Conservation (phyloP, 805 yeast species). For the Kuraishia molischiana region DNA sequence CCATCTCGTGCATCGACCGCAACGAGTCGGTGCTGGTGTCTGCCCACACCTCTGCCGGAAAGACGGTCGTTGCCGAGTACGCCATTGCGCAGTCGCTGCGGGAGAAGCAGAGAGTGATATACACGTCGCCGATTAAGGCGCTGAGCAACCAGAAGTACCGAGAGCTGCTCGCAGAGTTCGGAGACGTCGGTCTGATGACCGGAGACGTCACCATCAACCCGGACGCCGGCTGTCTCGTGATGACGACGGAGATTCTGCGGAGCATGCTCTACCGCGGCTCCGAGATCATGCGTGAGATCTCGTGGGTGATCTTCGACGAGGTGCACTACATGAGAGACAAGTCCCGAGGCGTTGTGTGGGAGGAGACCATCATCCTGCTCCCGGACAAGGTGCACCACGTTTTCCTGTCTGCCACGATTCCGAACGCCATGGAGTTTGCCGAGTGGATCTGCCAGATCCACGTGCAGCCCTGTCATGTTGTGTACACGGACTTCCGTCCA, state of each 20-base stretch:
- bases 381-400: conserved; percentile 97
- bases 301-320: conserved; percentile 97
- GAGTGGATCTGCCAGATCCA: conserved; percentile 97
- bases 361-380: conserved; percentile 88
- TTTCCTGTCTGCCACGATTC: conserved; percentile 91
- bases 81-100: conserved; percentile 93
- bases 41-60: conserved; percentile 97
- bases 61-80: conserved; percentile 94
- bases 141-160: conserved; percentile 90
- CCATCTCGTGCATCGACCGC: conserved; percentile 92
- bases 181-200: conserved; percentile 97
- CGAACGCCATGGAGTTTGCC: conserved; percentile 97
- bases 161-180: conserved; percentile 85
- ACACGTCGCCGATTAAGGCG: conserved; percentile 93
- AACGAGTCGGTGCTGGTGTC: conserved; percentile 92
- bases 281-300: conserved; percentile 96
- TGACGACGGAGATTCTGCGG: conserved; percentile 97
- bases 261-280: conserved; percentile 97
- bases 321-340: conserved; percentile 98
- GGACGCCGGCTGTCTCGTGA: conserved; percentile 94
- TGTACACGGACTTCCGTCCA: conserved; percentile 97
- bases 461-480: conserved; percentile 95
- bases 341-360: conserved; percentile 99
- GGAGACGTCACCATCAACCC: conserved; percentile 99
- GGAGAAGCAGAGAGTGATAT: conserved; percentile 87